Percentiles rank a stretch among this genome's conserved stretches.
These are phyloP conservation scores for Gaeumannomyces tritici DNA, from an alignment of 2,329 filamentous ascomycete species.

Conservation along the genomic window DNA sequence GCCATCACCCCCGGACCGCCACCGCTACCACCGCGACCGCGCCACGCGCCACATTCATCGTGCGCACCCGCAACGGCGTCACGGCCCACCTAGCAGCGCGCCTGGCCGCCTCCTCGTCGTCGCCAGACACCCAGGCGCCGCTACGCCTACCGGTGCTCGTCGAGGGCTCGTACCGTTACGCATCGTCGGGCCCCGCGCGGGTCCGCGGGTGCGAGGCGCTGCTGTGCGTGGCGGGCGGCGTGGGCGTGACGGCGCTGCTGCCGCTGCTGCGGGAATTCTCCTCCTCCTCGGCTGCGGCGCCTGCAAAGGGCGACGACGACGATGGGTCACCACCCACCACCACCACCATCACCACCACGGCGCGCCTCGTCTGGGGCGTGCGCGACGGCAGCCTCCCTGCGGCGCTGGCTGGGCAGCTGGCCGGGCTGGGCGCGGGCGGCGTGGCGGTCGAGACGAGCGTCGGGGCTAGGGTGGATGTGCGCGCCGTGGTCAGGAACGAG, in stretches of 20 bases:
- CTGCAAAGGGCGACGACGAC: too few species aligned
- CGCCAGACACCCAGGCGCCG: too few species aligned
- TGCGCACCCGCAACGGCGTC: conserved; percentile 14
- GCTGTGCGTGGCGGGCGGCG: conserved; percentile 21
- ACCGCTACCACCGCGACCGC: background rate
- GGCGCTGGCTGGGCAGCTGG: conserved; percentile 7
- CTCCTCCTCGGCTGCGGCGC: background rate
- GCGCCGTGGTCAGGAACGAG: conserved; percentile 12
- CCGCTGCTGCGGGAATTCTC: conserved; percentile 12
- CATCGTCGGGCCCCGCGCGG: conserved; percentile 7
- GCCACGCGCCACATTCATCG: conserved; percentile 12
- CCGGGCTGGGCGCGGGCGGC: background rate
- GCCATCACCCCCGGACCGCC: background rate
- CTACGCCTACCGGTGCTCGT: conserved; percentile 14
- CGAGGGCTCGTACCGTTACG: conserved; percentile 18
- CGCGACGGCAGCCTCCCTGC: conserved; percentile 11
- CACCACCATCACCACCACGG: too few species aligned
- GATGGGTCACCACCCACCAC: too few species aligned
- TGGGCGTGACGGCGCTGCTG: conserved; percentile 21
- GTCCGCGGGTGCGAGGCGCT: conserved; percentile 15
- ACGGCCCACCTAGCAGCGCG: conserved; percentile 8
- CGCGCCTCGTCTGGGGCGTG: conserved; percentile 17
- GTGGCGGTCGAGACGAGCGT: conserved; percentile 5
- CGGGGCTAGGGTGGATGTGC: conserved; percentile 13
- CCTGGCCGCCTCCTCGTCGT: background rate